Conservation (phyloP, 1,139 yeast genomes). For the Geotrichum fermentans region DNA sequence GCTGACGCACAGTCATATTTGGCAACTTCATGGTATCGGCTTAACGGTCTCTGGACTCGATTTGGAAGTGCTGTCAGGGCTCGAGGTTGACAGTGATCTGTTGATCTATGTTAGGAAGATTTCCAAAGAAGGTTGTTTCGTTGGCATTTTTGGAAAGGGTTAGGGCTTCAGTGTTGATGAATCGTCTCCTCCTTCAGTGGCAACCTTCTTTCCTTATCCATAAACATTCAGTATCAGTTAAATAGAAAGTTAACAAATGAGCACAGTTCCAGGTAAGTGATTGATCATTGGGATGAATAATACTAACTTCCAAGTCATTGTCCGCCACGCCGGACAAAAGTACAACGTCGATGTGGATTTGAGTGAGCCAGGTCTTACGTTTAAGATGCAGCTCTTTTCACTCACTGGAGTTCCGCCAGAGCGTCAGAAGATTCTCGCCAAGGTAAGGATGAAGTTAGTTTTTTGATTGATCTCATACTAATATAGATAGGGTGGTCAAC, state of each 20-base stretch:
- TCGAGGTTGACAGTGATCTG: neutral
- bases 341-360: slow-evolving; percentile 62
- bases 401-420: slow-evolving; percentile 77
- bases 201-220: slow-evolving; percentile 2
- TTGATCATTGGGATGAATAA: neutral
- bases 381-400: slow-evolving; percentile 67
- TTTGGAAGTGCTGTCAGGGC: neutral
- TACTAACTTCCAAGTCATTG: slow-evolving; percentile 40
- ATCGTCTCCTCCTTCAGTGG: slow-evolving; percentile 8
- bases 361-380: slow-evolving; percentile 50
- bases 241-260: slow-evolving; percentile 7
- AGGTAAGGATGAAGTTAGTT: too few relatives aligned
- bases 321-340: slow-evolving; percentile 82
- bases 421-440: slow-evolving; percentile 84
- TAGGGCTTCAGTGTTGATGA: neutral
- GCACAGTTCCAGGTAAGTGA: slow-evolving; percentile 20
- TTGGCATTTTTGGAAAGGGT: slow-evolving; percentile 11
- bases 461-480: slow-evolving; percentile 8
- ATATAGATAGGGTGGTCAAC: slow-evolving; percentile 58
- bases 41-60: neutral
- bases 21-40: slow-evolving; percentile 19
- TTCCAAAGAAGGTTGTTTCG: neutral
- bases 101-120: too few relatives aligned
- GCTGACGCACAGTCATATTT: slow-evolving; percentile 29
- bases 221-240: neutral